Base-by-base conservation (phyloP, 164 flowering plant genomes). In the Echeveria elegans region DNA sequence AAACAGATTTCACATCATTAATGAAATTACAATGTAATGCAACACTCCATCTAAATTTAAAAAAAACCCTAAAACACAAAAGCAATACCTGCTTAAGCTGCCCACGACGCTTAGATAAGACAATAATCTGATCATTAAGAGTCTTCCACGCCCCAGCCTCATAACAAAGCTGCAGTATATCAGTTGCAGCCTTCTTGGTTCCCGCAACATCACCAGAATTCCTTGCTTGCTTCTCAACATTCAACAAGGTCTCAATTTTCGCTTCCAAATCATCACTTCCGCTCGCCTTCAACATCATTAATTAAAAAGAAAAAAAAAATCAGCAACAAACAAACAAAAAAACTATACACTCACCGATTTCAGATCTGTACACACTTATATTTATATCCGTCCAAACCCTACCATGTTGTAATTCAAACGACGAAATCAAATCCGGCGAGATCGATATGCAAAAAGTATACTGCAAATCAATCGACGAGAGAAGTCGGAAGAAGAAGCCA, bases 61-160 rank as follows among this genome's bases (percentile, higher is more conserved):
- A 43, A 1, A 1, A 38, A 19, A 19, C 3, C 19, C 31, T 2
- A 26, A 56, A 56, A 11, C 61, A 56, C 56, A 2, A 12, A 21
- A 7, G 12, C 4, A 32, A 8, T 43, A 92, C 96, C 95, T 92
- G 96, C 72, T 90, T 92, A 32, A 90, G 86, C 72, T 92, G 98
- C 31, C 96, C 98, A n/a, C 98, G 87, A 30, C 94, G 83, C 75
- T 92, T 89, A 16, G 96, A 92, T 45, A 92, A 72, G 30, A 88
- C 77, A 65, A 88, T 59, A 76, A 89, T 92, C 79, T 92, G 98
- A 61, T 92, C 98, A 67, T 89, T 89, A 12, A 92, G 87, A 6
- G 85, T 79, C 66, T 85, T 89, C 98, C 98, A 92, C 11, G 89
- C 93, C 18, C 78, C 75, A 47, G 90, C 93, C 43, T 87, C 79